These are phyloP conservation scores for Spiraea crenata DNA, from an alignment of 331 rosid species.

Conservation along the genomic window DNA sequence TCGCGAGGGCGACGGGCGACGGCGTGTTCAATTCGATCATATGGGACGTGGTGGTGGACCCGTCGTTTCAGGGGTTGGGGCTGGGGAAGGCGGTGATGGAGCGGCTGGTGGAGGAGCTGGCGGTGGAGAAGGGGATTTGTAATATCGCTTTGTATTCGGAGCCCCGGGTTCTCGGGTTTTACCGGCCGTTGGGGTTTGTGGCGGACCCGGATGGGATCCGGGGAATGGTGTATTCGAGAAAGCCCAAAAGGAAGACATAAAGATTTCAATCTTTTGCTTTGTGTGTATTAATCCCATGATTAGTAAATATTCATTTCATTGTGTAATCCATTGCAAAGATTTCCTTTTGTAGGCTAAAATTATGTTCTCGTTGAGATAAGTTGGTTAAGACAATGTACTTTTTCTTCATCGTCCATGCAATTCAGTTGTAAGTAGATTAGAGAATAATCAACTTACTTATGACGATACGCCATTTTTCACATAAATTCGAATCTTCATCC, in stretches of 20 bases:
- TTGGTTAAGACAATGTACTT: no score
- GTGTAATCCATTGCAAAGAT: no score
- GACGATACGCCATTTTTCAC: no score
- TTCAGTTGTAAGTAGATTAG: no score
- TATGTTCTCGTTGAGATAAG: no score
- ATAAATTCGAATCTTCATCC: no score
- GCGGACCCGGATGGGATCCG: slow-evolving; percentile 86
- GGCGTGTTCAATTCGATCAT: slow-evolving; percentile 90
- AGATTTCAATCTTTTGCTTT: not conserved
- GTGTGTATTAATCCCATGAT: no score
- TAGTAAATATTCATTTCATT: no score
- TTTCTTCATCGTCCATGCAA: no score
- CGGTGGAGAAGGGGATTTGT: slow-evolving; percentile 46
- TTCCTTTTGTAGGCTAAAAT: no score
- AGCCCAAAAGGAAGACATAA: slow-evolving; percentile 34
- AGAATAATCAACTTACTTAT: no score
- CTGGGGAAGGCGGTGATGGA: slow-evolving; percentile 83
- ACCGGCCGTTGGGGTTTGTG: slow-evolving; percentile 76
- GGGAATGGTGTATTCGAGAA: slow-evolving; percentile 83
- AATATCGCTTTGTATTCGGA: slow-evolving; percentile 82
- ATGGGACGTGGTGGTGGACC: slow-evolving; percentile 94
- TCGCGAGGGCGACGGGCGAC: slow-evolving; percentile 86
- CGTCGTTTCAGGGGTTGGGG: slow-evolving; percentile 90
- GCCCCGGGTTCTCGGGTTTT: slow-evolving; percentile 83
- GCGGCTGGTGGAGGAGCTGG: slow-evolving; percentile 52